These are phyloP conservation scores for Colletotrichum salicis DNA, from an alignment of 2,329 filamentous ascomycete species.

Conservation along the genomic window DNA sequence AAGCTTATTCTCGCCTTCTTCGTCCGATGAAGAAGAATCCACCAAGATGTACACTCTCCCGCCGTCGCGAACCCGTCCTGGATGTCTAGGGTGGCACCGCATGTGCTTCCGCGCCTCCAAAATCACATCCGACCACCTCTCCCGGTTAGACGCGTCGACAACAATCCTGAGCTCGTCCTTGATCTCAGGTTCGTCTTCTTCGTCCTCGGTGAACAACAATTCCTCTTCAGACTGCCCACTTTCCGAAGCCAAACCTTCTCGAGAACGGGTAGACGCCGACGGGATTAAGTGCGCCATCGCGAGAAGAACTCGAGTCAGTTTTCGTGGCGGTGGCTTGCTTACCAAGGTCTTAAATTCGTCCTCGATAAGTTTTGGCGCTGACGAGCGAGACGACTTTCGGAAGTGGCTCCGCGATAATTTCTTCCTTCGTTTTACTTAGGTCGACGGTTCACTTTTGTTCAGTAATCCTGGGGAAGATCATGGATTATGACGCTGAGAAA, in stretches of 20 bases:
- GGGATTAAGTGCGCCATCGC: not conserved
- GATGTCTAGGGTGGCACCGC: not conserved
- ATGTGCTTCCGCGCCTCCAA: conserved; percentile 1
- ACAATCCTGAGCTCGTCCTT: not conserved
- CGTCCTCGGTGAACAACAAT: not conserved
- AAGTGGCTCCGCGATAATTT: not conserved
- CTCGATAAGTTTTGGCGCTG: not conserved
- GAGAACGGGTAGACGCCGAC: not conserved
- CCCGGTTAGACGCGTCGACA: not conserved
- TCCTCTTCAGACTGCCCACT: not conserved
- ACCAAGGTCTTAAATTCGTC: not conserved
- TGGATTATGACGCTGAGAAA: not conserved
- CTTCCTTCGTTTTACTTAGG: not conserved
- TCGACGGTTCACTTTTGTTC: too few species aligned
- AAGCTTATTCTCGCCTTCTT: not conserved
- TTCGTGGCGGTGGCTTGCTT: not conserved
- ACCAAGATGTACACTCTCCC: not conserved
- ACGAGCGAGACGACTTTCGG: not conserved
- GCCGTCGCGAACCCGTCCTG: not conserved
- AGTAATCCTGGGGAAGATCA: not conserved
- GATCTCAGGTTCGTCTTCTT: not conserved
- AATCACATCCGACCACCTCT: not conserved
- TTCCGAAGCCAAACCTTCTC: not conserved
- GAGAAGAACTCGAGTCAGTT: not conserved
- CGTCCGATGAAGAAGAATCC: not conserved